Base-by-base conservation (phyloP, 306 rosid species). In the Acacia crassicarpa region DNA sequence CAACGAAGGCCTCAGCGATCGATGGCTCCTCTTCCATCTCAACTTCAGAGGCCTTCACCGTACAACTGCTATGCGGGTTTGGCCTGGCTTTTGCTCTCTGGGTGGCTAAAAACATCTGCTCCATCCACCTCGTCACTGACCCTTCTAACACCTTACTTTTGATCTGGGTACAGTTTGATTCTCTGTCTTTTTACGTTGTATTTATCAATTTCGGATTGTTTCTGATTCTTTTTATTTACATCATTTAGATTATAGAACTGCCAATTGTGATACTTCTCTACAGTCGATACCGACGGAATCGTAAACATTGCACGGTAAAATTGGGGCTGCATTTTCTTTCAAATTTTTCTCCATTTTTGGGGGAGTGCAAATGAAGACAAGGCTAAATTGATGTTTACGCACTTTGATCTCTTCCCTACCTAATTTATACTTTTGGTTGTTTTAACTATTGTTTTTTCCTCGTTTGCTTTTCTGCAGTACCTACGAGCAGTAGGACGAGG, bases 401-500 rank as follows among this genome's bases (percentile, higher is more conserved):
- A 22, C 66, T 25, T 62, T 27, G 12, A 77, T 83, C 13, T 49
- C 62, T 2, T 67, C 0, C 6, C 65, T 27, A 61, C 33, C 14
- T 74, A 54, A 54, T 61, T 71, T 58, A 48, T 12, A 2, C 9
- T 13, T 58, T 23, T 41, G 48, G 59, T 45, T 62, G 35, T 44
- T 80, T 69, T 33, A 44, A 61, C 20, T 43, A 22, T 33, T 16
- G 9, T 27, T 12, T 4, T 78, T 13, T 74, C 74, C 8, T 32
- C 23, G 19, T 71, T 49, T 30, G 72, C 35, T 33, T 25, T 48
- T 48, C 15, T 80, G 76, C 89, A 95, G 98, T 95, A 91, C 83
- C 82, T 89, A 81, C 83, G 87, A 83, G 97, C 96, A 43, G 89
- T 89, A n/a, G 91, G 91, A 58, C 87, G 94, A 80, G 99, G 99